Percentiles rank a stretch among this genome's conserved stretches.
Evolutionary conservation across 2,329 filamentous ascomycete species (phyloP).

Genomic region (Botryotinia globosa): DNA sequence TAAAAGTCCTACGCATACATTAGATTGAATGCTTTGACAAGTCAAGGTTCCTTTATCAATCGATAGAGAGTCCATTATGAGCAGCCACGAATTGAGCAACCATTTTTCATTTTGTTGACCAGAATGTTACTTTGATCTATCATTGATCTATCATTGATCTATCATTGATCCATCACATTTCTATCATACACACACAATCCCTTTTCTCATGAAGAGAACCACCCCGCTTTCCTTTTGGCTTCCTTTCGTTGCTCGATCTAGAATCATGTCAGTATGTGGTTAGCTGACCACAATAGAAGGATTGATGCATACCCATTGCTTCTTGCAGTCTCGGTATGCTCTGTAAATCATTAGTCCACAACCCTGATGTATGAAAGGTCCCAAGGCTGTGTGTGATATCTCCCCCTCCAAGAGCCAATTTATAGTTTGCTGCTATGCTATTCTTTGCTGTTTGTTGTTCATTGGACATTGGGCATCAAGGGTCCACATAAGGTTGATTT

Average conservation of each 20-base stretch:
- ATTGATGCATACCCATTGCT: conserved; percentile 74
- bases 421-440: background rate
- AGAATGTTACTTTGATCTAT: background rate
- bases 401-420: background rate
- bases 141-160: too few relatives aligned
- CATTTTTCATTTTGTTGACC: background rate
- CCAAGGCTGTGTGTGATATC: background rate
- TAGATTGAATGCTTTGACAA: background rate
- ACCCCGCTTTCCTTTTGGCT: conserved; percentile 42
- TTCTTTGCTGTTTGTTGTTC: background rate
- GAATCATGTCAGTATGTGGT: conserved; percentile 2
- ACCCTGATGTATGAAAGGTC: background rate
- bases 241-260: conserved; percentile 48
- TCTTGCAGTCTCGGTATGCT: conserved; percentile 92
- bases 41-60: background rate
- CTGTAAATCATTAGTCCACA: conserved; percentile 46
- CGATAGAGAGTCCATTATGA: background rate
- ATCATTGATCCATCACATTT: too few relatives aligned
- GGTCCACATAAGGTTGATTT: conserved; percentile 10
- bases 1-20: background rate
- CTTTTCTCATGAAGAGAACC: conserved; percentile 30
- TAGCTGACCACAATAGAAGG: background rate
- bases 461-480: background rate
- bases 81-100: background rate
- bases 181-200: background rate